These are phyloP conservation scores for Malassezia sympodialis DNA, from an alignment of 1,284 basidiomycete genomes.

Conservation along the genomic window DNA sequence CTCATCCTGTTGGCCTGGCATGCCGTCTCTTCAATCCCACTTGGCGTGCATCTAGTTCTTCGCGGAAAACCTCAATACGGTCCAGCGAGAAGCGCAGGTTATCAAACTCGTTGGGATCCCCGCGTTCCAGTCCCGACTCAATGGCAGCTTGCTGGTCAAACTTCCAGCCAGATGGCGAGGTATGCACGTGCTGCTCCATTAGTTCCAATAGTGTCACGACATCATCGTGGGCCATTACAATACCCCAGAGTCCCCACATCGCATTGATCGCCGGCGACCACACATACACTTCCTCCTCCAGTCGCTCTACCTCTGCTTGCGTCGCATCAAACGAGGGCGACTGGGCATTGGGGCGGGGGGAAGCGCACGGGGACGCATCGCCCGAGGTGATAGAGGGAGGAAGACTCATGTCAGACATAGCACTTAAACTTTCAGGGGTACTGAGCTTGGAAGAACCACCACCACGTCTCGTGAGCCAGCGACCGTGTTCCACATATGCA, in stretches of 20 bases:
- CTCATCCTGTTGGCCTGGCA: neutral
- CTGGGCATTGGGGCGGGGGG: conserved; percentile 9
- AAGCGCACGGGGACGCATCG: neutral
- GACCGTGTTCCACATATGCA: conserved; percentile 44
- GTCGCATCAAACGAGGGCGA: conserved; percentile 20
- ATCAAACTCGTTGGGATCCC: conserved; percentile 33
- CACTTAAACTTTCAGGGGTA: conserved; percentile 13
- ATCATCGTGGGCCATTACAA: conserved; percentile 37
- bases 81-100: conserved; percentile 40
- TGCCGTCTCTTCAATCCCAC: neutral
- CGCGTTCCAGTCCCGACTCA: neutral
- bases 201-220: conserved; percentile 25
- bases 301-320: conserved; percentile 38
- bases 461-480: conserved; percentile 20
- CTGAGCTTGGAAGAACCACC: conserved; percentile 11
- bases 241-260: conserved; percentile 44
- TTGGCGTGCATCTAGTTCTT: conserved; percentile 24
- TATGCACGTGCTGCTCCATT: conserved; percentile 16
- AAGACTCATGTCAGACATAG: conserved; percentile 23
- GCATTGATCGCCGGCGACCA: conserved; percentile 42
- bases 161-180: neutral
- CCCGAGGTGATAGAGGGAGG: conserved; percentile 19
- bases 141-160: neutral
- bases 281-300: conserved; percentile 36
- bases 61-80: conserved; percentile 38